A percentile compares a stretch with the other conserved stretches of the same genome.
phyloP scores from a whole-genome alignment of 2,329 filamentous ascomycete genomes.

The Fusarium sp. region DNA sequence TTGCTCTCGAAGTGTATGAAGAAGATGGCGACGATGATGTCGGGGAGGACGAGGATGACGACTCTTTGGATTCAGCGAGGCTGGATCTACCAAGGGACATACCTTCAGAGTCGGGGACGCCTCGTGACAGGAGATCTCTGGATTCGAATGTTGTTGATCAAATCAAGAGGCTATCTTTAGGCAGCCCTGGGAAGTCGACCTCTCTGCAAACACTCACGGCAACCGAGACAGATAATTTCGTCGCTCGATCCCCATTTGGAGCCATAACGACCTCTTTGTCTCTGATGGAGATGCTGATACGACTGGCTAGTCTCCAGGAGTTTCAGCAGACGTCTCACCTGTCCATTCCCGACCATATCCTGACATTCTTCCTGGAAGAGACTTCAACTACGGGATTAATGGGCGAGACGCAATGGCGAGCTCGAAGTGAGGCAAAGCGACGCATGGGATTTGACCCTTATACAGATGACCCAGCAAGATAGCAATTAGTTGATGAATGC shows the following conservation, averaged over 20 bases:
- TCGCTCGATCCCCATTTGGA: slow-evolving; percentile 60
- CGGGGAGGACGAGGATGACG: slow-evolving; percentile 56
- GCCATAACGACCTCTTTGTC: slow-evolving; percentile 71
- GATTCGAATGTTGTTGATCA: slow-evolving; percentile 55
- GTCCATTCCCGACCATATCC: slow-evolving; percentile 87
- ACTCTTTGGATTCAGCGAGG: slow-evolving; percentile 55
- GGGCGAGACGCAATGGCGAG: slow-evolving; percentile 58
- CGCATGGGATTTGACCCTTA: slow-evolving; percentile 69
- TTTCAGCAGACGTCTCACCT: slow-evolving; percentile 91
- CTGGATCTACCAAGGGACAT: slow-evolving; percentile 46
- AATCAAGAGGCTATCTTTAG: slow-evolving; percentile 54
- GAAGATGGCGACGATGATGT: slow-evolving; percentile 58
- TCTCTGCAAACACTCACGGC: slow-evolving; percentile 15
- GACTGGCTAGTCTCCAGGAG: slow-evolving; percentile 87
- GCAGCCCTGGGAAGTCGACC: slow-evolving; percentile 14
- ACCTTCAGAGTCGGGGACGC: slow-evolving; percentile 13
- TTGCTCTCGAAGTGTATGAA: slow-evolving; percentile 86
- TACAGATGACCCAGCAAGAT: slow-evolving; percentile 55
- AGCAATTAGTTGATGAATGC: not conserved
- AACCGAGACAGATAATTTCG: slow-evolving; percentile 44
- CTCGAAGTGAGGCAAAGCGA: slow-evolving; percentile 59
- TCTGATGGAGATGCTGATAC: slow-evolving; percentile 87
- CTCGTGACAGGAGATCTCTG: slow-evolving; percentile 44
- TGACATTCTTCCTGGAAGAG: slow-evolving; percentile 85
- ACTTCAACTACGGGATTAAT: slow-evolving; percentile 63